These are phyloP conservation scores for Xerophyta viscosa DNA, from an alignment of 106 monocot genomes.

Conservation along the genomic window DNA sequence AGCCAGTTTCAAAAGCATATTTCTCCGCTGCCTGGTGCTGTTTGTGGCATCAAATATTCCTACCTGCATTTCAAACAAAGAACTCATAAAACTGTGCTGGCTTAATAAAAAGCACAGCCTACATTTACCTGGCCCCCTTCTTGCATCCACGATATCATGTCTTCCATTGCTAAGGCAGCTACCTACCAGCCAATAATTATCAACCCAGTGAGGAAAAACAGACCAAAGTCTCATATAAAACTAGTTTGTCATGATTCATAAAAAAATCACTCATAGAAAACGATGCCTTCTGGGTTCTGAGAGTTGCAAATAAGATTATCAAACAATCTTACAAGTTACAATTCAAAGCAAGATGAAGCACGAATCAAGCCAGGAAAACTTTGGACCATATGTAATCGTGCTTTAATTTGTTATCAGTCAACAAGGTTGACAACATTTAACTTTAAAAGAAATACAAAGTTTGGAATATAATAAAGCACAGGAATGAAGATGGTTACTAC, in stretches of 20 bases:
- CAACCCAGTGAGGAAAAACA: not conserved
- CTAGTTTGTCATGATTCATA: not conserved
- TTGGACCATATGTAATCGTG: too few species aligned
- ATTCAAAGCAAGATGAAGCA: too few species aligned
- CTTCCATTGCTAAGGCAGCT: conserved; percentile 97
- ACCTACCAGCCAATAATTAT: conserved; percentile 32
- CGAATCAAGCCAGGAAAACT: too few species aligned
- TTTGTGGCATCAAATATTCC: conserved; percentile 99
- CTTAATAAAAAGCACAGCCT: not conserved
- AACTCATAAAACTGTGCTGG: conserved; percentile 14
- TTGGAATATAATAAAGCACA: too few species aligned
- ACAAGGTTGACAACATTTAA: too few species aligned
- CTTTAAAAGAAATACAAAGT: too few species aligned
- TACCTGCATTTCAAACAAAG: conserved; percentile 53
- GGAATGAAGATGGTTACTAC: too few species aligned
- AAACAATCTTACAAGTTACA: too few species aligned
- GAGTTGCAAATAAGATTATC: too few species aligned
- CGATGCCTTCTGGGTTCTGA: too few species aligned
- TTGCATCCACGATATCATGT: conserved; percentile 97
- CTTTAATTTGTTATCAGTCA: too few species aligned
- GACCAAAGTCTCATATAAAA: not conserved
- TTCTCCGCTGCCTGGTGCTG: conserved; percentile 80
- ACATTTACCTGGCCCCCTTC: conserved; percentile 93
- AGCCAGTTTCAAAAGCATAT: conserved; percentile 99
- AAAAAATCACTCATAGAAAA: too few species aligned